These are phyloP conservation scores for Aspergillus piperis DNA, from an alignment of 2,329 filamentous ascomycete species.

Conservation along the genomic window DNA sequence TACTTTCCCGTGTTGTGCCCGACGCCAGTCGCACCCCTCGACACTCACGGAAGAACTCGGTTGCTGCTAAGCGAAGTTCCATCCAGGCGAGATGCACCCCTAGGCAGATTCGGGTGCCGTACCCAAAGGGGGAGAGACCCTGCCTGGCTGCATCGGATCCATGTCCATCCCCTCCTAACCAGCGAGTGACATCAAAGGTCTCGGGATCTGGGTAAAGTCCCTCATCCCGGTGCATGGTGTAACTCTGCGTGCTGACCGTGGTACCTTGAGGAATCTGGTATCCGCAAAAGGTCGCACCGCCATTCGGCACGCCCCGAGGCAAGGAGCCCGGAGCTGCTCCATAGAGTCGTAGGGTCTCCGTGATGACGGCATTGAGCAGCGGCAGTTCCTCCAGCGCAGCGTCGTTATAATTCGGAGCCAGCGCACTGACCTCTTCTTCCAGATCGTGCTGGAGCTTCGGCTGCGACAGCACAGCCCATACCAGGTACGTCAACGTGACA, in stretches of 20 bases:
- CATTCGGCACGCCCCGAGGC: conserved; percentile 53
- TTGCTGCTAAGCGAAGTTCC: conserved; percentile 54
- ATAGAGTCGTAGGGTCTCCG: conserved; percentile 60
- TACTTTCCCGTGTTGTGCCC: conserved; percentile 28
- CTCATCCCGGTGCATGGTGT: conserved; percentile 56
- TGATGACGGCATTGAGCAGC: conserved; percentile 58
- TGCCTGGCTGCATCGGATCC: conserved; percentile 16
- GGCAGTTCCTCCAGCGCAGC: conserved; percentile 54
- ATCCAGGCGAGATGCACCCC: conserved; percentile 66
- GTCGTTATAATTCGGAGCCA: conserved; percentile 36
- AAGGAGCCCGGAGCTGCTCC: conserved; percentile 59
- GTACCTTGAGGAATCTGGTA: conserved; percentile 53
- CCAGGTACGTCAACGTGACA: conserved; percentile 49
- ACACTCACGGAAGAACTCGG: conserved; percentile 51
- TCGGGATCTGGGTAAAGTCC: conserved; percentile 51
- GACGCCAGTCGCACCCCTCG: conserved; percentile 9
- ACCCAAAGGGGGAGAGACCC: conserved; percentile 68
- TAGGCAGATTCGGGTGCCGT: conserved; percentile 66
- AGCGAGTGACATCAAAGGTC: conserved; percentile 54
- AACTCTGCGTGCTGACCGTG: conserved; percentile 54
- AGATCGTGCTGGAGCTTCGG: conserved; percentile 48
- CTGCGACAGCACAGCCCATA: conserved; percentile 38
- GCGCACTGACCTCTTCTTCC: conserved; percentile 47
- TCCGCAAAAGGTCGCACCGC: conserved; percentile 44
- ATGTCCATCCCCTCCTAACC: conserved; percentile 43